Percentiles rank a stretch among this genome's conserved stretches.
These are phyloP conservation scores for Mallotus repandus DNA, from an alignment of 441 rosid genomes.

Conservation along the genomic window DNA sequence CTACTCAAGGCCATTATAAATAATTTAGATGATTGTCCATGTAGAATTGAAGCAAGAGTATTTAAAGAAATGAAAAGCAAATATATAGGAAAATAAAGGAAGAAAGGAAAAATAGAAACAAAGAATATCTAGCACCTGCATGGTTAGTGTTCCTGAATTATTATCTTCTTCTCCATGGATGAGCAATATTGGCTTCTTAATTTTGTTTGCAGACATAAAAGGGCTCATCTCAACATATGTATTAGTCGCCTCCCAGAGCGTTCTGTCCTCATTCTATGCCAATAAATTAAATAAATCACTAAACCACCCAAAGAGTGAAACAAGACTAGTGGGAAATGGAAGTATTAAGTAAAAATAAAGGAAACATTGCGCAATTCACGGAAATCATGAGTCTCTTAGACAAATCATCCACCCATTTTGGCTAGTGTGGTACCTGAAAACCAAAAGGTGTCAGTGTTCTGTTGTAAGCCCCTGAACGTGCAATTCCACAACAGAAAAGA, in stretches of 20 bases:
- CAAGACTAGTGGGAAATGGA: neutral
- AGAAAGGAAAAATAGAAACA: neutral
- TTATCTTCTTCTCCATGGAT: constrained; percentile 98
- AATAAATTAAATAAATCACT: constrained; percentile 17
- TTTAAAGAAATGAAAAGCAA: neutral
- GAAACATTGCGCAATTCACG: neutral
- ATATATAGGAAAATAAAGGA: neutral
- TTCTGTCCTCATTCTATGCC: constrained; percentile 86
- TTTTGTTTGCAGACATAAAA: constrained; percentile 88
- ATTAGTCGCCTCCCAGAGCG: constrained; percentile 89
- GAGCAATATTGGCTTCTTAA: constrained; percentile 93
- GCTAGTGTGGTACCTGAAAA: constrained; percentile 64
- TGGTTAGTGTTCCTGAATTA: constrained; percentile 90
- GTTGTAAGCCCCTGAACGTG: constrained; percentile 98
- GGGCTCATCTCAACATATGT: constrained; percentile 96
- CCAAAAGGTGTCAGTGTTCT: constrained; percentile 98
- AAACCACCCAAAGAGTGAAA: neutral
- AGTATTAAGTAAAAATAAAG: neutral
- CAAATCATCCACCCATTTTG: neutral
- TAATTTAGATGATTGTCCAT: neutral
- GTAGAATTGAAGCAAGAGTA: neutral
- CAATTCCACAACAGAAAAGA: constrained; percentile 91
- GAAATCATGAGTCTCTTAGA: neutral
- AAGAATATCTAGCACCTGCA: constrained; percentile 57
- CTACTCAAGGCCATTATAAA: neutral